Evolutionary conservation across 2,329 filamentous ascomycete genomes (phyloP).

Genomic region (Lojkania enalia): DNA sequence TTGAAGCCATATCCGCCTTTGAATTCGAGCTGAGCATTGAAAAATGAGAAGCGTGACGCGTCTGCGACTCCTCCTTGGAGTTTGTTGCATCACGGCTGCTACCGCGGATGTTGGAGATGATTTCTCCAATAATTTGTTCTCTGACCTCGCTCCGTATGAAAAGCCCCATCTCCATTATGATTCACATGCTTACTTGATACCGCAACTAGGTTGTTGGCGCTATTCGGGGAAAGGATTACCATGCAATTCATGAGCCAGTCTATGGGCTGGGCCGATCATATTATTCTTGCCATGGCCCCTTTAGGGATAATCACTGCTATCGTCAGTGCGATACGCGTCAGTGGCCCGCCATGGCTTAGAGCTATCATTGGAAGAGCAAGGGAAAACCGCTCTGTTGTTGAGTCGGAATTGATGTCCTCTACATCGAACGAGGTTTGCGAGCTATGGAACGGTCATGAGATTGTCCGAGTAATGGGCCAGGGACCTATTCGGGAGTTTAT

Average conservation of each 20-base stretch:
- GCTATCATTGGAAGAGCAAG: conserved; percentile 12
- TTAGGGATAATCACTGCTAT: conserved; percentile 31
- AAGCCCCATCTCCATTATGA: too few relatives aligned
- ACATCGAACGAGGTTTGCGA: conserved; percentile 35
- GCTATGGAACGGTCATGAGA: conserved; percentile 23
- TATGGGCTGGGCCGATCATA: conserved; percentile 15
- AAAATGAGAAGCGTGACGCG: too few relatives aligned
- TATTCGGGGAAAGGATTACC: conserved; percentile 21
- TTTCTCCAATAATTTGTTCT: conserved; percentile 44
- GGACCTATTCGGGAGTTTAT: conserved; percentile 13
- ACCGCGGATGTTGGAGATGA: conserved; percentile 1
- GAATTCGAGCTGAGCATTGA: too few relatives aligned
- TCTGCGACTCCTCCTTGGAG: too few relatives aligned
- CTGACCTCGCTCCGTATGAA: conserved; percentile 39
- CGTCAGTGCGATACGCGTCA: conserved; percentile 27
- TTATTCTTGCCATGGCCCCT: conserved; percentile 24
- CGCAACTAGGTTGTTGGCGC: too few relatives aligned
- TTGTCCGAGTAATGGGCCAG: conserved; percentile 22
- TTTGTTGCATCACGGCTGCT: too few relatives aligned
- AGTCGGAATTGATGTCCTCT: conserved; percentile 34
- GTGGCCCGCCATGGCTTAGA: neutral
- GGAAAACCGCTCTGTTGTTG: conserved; percentile 19
- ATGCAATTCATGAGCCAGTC: conserved; percentile 18
- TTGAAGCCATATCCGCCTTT: too few relatives aligned
- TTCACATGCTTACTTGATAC: too few relatives aligned